Conservation (phyloP, 1,284 basidiomycete species). For the Waitea zeae region DNA sequence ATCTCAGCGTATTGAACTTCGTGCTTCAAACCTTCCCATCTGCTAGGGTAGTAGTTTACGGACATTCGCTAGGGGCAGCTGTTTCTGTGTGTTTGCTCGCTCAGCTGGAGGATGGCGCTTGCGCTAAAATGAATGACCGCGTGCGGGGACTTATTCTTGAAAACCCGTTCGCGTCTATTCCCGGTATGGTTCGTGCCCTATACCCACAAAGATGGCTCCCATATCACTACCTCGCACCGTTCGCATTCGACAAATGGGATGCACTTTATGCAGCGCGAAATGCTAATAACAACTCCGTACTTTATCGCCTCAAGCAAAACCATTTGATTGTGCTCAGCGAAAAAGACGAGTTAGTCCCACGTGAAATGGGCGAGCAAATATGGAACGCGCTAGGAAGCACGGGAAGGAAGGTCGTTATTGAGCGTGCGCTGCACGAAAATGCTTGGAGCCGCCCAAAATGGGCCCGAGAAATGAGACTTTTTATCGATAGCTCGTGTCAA, state of each 20-base stretch:
- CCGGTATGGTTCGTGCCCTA: slow-evolving; percentile 27
- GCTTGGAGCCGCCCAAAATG: too few relatives aligned
- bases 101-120: slow-evolving; percentile 1
- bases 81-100: slow-evolving; percentile 21
- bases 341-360: slow-evolving; percentile 29
- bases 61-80: slow-evolving; percentile 31
- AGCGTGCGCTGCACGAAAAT: slow-evolving; percentile 23
- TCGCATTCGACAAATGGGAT: slow-evolving; percentile 30
- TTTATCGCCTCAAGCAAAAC: slow-evolving; percentile 10
- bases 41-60: slow-evolving; percentile 22
- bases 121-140: slow-evolving; percentile 5
- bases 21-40: slow-evolving; percentile 15
- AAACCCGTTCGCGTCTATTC: slow-evolving; percentile 32
- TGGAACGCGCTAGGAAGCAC: slow-evolving; percentile 8
- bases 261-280: slow-evolving; percentile 15
- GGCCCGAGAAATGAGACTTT: too few relatives aligned
- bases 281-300: slow-evolving; percentile 4
- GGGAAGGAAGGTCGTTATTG: slow-evolving; percentile 16
- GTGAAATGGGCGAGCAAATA: slow-evolving; percentile 18
- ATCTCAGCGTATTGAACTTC: slow-evolving; percentile 16
- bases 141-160: slow-evolving; percentile 26
- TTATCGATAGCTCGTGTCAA: too few relatives aligned
- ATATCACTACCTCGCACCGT: slow-evolving; percentile 25
- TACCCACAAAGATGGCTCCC: slow-evolving; percentile 32
- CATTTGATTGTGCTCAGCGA: slow-evolving; percentile 21